Evolutionary conservation across 352 stramenopile species (phyloP).

Genomic region (Phytopythium cucurbitacearum): DNA sequence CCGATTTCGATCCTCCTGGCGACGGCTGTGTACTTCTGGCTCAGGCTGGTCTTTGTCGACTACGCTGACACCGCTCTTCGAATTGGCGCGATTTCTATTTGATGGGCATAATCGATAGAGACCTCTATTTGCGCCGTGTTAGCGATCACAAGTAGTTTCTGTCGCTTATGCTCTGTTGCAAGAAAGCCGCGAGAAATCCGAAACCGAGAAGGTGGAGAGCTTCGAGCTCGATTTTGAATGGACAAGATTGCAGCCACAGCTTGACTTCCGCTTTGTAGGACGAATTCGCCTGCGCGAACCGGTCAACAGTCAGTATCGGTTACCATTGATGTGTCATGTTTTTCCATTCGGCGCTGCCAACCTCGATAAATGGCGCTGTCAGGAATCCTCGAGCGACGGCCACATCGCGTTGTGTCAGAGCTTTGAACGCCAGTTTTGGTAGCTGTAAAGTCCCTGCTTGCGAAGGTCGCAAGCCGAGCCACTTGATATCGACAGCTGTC

Average conservation of each 20-base stretch:
- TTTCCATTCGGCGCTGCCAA: slow-evolving; percentile 7
- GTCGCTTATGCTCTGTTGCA: slow-evolving; percentile 41
- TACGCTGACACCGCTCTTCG: slow-evolving; percentile 46
- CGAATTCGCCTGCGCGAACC: slow-evolving; percentile 35
- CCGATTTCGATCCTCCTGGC: slow-evolving; percentile 92
- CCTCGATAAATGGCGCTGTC: slow-evolving; percentile 58
- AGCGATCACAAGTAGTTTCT: slow-evolving; percentile 28
- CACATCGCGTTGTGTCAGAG: slow-evolving; percentile 51
- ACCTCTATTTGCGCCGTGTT: slow-evolving; percentile 7
- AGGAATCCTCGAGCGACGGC: slow-evolving; percentile 36
- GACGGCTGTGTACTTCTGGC: slow-evolving; percentile 80
- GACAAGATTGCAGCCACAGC: slow-evolving; percentile 43
- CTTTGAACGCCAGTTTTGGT: slow-evolving; percentile 49
- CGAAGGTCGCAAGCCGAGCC: slow-evolving; percentile 89
- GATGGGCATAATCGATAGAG: slow-evolving; percentile 1
- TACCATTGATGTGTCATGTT: neutral
- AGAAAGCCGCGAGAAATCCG: slow-evolving; percentile 57
- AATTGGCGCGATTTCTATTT: slow-evolving; percentile 16
- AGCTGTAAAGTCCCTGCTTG: slow-evolving; percentile 51
- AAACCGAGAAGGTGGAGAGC: slow-evolving; percentile 76
- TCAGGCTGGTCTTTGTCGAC: slow-evolving; percentile 63
- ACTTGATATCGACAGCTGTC: slow-evolving; percentile 80
- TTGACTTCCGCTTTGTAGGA: slow-evolving; percentile 48
- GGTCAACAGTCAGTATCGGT: slow-evolving; percentile 4
- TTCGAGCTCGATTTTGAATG: slow-evolving; percentile 81